These are phyloP conservation scores for Sugiyamaella smithiae DNA, from an alignment of 805 yeast species.

Conservation along the genomic window DNA sequence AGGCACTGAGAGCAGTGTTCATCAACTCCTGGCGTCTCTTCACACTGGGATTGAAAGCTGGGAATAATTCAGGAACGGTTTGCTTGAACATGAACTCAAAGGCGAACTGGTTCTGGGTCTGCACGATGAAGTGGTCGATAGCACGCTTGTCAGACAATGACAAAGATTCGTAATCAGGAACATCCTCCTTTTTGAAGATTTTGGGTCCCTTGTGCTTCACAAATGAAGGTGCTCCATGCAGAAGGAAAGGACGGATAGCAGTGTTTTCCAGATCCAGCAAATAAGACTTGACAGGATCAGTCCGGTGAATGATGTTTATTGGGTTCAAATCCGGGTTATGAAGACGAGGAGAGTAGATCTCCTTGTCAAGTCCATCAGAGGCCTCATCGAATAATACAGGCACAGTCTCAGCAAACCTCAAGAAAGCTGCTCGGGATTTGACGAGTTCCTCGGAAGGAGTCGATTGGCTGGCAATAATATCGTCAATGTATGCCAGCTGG, in stretches of 20 bases:
- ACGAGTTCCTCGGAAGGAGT: constrained; percentile 37
- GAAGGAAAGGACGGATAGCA: constrained; percentile 74
- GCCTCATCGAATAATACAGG: constrained; percentile 50
- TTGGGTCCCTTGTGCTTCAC: constrained; percentile 87
- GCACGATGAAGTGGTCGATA: constrained; percentile 78
- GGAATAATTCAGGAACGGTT: constrained; percentile 56
- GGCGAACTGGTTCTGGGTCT: constrained; percentile 86
- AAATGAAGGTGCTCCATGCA: constrained; percentile 77
- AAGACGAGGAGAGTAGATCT: constrained; percentile 69
- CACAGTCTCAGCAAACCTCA: constrained; percentile 54
- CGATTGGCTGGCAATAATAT: constrained; percentile 40
- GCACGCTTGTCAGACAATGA: constrained; percentile 73
- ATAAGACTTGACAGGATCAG: constrained; percentile 39
- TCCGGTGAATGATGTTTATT: constrained; percentile 66
- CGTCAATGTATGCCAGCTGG: constrained; percentile 60
- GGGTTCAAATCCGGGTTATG: constrained; percentile 87
- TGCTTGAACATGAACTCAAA: constrained; percentile 80
- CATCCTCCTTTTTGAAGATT: constrained; percentile 72
- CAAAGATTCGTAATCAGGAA: constrained; percentile 64
- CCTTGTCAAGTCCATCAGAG: constrained; percentile 46
- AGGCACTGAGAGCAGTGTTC: constrained; percentile 28
- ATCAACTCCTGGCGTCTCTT: constrained; percentile 47
- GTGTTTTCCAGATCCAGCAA: constrained; percentile 84
- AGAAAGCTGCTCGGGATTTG: constrained; percentile 55
- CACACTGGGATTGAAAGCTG: constrained; percentile 75